These are phyloP conservation scores for Penicillium sp. DNA, from an alignment of 2,329 filamentous ascomycete genomes.

Conservation along the genomic window DNA sequence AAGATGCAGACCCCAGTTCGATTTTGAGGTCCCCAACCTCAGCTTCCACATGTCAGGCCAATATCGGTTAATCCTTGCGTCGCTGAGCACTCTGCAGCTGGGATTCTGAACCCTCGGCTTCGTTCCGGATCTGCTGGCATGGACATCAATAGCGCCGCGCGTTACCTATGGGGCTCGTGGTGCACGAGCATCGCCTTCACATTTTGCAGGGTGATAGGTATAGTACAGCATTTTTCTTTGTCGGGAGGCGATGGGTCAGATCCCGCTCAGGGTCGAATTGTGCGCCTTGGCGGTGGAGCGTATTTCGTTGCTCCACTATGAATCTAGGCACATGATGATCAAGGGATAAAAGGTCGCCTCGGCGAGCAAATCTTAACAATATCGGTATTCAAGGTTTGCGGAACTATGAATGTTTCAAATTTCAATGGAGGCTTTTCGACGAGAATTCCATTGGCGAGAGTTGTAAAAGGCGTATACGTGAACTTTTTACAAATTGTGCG, in stretches of 20 bases:
- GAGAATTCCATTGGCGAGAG: not conserved
- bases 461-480: no score
- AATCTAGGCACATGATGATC: not conserved
- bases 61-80: not conserved
- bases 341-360: not conserved
- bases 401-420: no score
- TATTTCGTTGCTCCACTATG: not conserved
- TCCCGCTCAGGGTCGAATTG: no score
- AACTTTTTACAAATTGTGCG: not conserved
- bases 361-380: not conserved
- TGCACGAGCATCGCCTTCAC: not conserved
- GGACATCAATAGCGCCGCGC: not conserved
- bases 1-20: conserved; percentile 1
- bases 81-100: not conserved
- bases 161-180: not conserved
- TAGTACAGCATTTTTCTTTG: not conserved
- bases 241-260: not conserved
- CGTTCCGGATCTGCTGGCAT: not conserved
- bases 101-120: not conserved
- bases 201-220: not conserved
- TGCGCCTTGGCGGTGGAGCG: not conserved
- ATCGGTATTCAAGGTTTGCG: not conserved
- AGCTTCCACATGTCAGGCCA: not conserved
- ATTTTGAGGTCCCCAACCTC: conserved; percentile 1
- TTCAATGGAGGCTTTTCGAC: no score